Evolutionary conservation across 2,329 filamentous ascomycete genomes (phyloP), one percentile per base, ranked within the genome.

Genomic region (Huntiella bhutanensis): DNA sequence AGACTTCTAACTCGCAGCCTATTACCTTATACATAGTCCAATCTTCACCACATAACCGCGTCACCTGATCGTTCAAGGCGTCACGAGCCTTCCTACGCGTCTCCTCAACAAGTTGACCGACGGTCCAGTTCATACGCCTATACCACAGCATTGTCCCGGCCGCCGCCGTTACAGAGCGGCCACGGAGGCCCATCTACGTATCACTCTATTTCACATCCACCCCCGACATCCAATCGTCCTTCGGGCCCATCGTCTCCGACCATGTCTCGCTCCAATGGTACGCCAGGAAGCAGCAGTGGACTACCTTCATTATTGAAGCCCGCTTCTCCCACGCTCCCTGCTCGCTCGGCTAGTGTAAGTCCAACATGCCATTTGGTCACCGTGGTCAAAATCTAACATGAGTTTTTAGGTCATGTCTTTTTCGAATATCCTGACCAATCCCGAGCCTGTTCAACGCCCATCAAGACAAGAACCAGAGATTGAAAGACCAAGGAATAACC

Each of bases 361-460:
- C 12, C 38, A 33, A 10, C 38, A 49, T 46, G 34, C n/a, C 17
- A 32, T 7, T 3, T 11, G 39, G 38, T n/a, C 13, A 8, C 16
- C 33, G 17, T 44, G 8, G 15, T 47, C 51, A 48, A 52, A 47
- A 11, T 41, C 10, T 39, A 10, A 45, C 35, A 17, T 22, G 2
- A 10, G 33, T 33, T 2, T 33, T 49, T 82, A 93, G 59, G 82
- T 87, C 45, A 95, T 95, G 87, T 91, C 87, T 4, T 91, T 96
- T 57, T 91, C 85, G 53, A 95, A 87, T 59, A 92, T 96, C 50
- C 77, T 96, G 38, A 88, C 85, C 3, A 86, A 75, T 53, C 71
- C 82, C 47, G 79, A 85, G 47, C 77, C 81, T 45, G 69, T 74
- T 35, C 33, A 39, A 2, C 46, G 41, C 34, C 15, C 43, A 3